phyloP scores from a whole-genome alignment of 2,329 filamentous ascomycete genomes.

The Cladosporium phlei region DNA sequence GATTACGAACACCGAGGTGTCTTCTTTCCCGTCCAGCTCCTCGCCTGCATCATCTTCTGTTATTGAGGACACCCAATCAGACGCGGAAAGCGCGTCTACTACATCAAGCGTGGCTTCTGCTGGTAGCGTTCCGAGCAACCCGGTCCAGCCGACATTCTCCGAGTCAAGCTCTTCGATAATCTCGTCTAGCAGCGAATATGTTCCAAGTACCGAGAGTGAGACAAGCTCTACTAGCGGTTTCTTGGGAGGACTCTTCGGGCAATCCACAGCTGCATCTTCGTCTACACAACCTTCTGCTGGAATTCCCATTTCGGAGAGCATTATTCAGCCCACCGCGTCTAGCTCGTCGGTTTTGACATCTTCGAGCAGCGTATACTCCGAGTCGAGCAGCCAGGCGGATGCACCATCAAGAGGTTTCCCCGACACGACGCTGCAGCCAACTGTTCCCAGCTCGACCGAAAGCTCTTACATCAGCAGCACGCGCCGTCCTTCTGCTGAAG shows the following conservation, averaged over 20 bases:
- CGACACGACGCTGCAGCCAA: conserved; percentile 1
- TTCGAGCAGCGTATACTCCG: not conserved
- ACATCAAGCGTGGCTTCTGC: too few relatives aligned
- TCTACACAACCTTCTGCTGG: not conserved
- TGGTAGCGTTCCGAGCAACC: not conserved
- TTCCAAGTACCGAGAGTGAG: too few relatives aligned
- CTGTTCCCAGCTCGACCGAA: conserved; percentile 1
- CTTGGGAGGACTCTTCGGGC: not conserved
- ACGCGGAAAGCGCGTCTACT: too few relatives aligned
- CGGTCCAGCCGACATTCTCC: not conserved
- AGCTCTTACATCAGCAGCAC: not conserved
- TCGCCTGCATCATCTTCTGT: too few relatives aligned
- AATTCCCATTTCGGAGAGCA: not conserved
- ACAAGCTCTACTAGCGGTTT: not conserved
- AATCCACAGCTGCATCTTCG: not conserved
- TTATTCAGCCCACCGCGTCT: conserved; percentile 2
- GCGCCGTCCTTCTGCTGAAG: not conserved
- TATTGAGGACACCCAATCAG: too few relatives aligned
- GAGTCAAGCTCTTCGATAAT: not conserved
- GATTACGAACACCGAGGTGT: conserved; percentile 19
- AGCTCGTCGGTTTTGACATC: too few relatives aligned
- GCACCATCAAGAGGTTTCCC: not conserved
- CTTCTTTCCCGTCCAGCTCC: too few relatives aligned
- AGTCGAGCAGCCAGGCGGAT: too few relatives aligned
- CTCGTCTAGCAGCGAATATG: conserved; percentile 13